These are phyloP conservation scores for Zea luxurians DNA, from an alignment of 176 grass and related monocot species.

Conservation along the genomic window DNA sequence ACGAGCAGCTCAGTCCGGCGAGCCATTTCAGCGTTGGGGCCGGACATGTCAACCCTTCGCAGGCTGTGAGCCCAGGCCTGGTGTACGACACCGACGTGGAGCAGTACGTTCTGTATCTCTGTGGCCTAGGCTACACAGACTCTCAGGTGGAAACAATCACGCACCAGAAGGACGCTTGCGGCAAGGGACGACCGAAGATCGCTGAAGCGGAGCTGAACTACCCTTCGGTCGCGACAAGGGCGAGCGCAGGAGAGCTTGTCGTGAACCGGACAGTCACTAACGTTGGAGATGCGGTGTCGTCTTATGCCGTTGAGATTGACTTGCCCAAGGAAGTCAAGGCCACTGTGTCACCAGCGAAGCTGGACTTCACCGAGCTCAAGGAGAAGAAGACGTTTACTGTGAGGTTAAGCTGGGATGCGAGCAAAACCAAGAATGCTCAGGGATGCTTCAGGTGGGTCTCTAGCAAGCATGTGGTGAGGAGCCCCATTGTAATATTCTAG, in stretches of 20 bases:
- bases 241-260: neutral
- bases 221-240: conserved; percentile 28
- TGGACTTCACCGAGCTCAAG: conserved; percentile 40
- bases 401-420: conserved; percentile 40
- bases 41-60: conserved; percentile 38
- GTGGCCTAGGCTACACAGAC: conserved; percentile 30
- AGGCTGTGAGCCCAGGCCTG: conserved; percentile 39
- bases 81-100: conserved; percentile 31
- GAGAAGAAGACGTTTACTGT: conserved; percentile 41
- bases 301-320: conserved; percentile 18
- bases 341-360: conserved; percentile 30
- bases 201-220: conserved; percentile 43
- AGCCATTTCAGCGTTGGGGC: conserved; percentile 39
- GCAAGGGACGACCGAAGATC: neutral
- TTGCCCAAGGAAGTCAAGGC: conserved; percentile 32
- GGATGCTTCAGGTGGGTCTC: conserved; percentile 50
- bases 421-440: neutral
- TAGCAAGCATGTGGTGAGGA: conserved; percentile 36
- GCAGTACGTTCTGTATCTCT: conserved; percentile 40
- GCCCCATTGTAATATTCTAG: conserved; percentile 41
- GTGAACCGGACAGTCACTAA: conserved; percentile 42
- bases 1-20: conserved; percentile 24
- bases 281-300: conserved; percentile 22
- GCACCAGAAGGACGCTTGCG: conserved; percentile 20
- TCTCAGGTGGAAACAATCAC: conserved; percentile 30